These are phyloP conservation scores for Taiozyma sp. DNA, from an alignment of 1,139 yeast genomes.

Conservation along the genomic window DNA sequence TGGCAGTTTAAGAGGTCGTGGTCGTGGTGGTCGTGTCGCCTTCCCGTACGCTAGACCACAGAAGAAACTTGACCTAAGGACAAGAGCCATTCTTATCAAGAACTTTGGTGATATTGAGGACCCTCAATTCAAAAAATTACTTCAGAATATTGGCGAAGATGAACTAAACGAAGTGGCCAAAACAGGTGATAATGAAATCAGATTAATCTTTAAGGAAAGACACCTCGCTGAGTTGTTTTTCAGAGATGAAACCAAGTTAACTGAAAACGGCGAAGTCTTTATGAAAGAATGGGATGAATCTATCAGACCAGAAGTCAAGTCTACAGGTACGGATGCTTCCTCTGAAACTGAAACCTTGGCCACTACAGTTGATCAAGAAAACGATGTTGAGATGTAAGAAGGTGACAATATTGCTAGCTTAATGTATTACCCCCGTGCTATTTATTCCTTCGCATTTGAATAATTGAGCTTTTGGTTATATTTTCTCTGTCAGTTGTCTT, in stretches of 20 bases:
- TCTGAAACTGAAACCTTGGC: slow-evolving; percentile 7
- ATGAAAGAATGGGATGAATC: slow-evolving; percentile 30
- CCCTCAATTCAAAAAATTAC: slow-evolving; percentile 13
- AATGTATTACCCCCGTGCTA: not conserved
- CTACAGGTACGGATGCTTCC: slow-evolving; percentile 7
- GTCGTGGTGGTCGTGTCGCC: slow-evolving; percentile 7
- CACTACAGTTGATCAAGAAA: slow-evolving; percentile 19
- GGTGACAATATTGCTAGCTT: not conserved
- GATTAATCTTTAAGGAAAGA: slow-evolving; percentile 35
- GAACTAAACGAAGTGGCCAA: slow-evolving; percentile 8
- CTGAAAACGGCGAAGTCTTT: slow-evolving; percentile 28
- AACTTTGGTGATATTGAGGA: slow-evolving; percentile 19
- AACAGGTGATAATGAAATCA: slow-evolving; percentile 20
- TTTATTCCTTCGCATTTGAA: not conserved
- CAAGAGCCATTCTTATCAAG: slow-evolving; percentile 16
- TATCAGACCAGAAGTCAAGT: slow-evolving; percentile 9
- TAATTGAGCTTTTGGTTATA: not conserved
- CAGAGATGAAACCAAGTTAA: slow-evolving; percentile 20
- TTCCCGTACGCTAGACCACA: slow-evolving; percentile 17
- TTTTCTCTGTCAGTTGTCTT: not conserved
- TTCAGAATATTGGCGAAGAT: slow-evolving; percentile 17
- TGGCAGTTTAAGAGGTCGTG: slow-evolving; percentile 18
- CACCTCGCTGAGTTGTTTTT: slow-evolving; percentile 36
- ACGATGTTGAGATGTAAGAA: slow-evolving; percentile 11
- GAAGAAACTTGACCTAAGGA: slow-evolving; percentile 20